phyloP scores from a whole-genome alignment of 2,329 filamentous ascomycete species.

The Penicillium aurantiogriseum region DNA sequence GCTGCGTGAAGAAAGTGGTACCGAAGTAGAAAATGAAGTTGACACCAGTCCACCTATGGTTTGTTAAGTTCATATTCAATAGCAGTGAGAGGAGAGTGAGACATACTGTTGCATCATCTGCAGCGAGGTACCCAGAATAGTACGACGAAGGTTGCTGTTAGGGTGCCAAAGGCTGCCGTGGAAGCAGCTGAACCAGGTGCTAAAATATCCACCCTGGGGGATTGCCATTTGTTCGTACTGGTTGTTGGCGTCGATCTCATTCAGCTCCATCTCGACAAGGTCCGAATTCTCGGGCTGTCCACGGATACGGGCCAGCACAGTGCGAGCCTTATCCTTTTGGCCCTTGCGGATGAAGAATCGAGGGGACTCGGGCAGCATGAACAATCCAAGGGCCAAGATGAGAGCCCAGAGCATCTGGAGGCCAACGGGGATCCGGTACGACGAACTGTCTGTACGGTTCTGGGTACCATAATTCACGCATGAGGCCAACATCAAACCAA shows the following conservation, averaged over 20 bases:
- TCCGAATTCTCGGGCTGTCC: constrained; percentile 71
- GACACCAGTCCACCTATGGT: constrained; percentile 66
- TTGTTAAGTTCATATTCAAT: neutral
- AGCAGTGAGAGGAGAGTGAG: neutral
- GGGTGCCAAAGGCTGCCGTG: constrained; percentile 53
- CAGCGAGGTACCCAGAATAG: constrained; percentile 68
- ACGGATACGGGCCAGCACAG: constrained; percentile 65
- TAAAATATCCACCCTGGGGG: constrained; percentile 63
- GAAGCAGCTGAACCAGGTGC: constrained; percentile 68
- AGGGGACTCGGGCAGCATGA: constrained; percentile 79
- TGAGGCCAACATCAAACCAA: constrained; percentile 73
- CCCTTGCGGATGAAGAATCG: constrained; percentile 82
- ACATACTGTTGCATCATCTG: constrained; percentile 73
- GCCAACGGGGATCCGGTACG: constrained; percentile 77
- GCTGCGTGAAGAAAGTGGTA: constrained; percentile 77
- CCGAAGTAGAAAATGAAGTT: constrained; percentile 93
- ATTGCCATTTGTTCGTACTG: constrained; percentile 74
- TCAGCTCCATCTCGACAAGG: constrained; percentile 74
- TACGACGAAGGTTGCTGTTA: constrained; percentile 61
- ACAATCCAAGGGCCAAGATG: constrained; percentile 68
- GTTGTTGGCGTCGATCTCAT: constrained; percentile 85
- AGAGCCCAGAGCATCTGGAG: constrained; percentile 80
- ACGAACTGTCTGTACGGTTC: constrained; percentile 59
- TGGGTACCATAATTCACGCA: constrained; percentile 72
- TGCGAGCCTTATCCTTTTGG: constrained; percentile 62